These are phyloP conservation scores for Epichloe uncinata DNA, from an alignment of 2,329 filamentous ascomycete genomes.

Conservation along the genomic window DNA sequence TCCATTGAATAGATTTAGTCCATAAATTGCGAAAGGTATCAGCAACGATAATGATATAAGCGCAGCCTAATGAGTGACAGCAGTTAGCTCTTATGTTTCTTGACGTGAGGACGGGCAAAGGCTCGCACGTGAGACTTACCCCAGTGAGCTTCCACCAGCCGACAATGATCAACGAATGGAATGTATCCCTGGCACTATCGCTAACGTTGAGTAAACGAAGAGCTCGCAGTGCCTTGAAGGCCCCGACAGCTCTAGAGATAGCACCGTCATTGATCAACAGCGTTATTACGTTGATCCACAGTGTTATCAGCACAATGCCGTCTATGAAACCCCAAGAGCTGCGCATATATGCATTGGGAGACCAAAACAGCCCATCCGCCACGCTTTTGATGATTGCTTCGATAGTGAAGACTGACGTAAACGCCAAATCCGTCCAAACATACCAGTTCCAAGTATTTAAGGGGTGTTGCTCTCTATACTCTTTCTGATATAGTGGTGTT, in stretches of 20 bases:
- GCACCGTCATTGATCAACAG: constrained; percentile 69
- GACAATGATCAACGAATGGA: constrained; percentile 89
- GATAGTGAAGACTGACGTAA: constrained; percentile 71
- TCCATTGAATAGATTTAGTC: constrained; percentile 82
- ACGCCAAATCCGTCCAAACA: constrained; percentile 83
- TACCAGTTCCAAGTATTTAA: constrained; percentile 74
- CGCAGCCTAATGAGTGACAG: constrained; percentile 42
- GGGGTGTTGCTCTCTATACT: constrained; percentile 55
- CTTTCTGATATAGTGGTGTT: constrained; percentile 84
- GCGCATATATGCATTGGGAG: constrained; percentile 91
- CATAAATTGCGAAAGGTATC: constrained; percentile 94
- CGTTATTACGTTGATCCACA: constrained; percentile 90
- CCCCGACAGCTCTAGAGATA: constrained; percentile 81
- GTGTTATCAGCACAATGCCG: constrained; percentile 74
- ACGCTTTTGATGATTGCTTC: constrained; percentile 88
- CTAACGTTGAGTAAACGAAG: constrained; percentile 87
- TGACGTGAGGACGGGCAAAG: not conserved
- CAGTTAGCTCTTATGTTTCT: constrained; percentile 2
- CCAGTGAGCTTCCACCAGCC: constrained; percentile 91
- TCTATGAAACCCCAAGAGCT: constrained; percentile 97
- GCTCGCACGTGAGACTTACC: constrained; percentile 29
- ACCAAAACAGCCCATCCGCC: constrained; percentile 91
- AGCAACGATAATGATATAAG: constrained; percentile 90
- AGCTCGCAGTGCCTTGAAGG: constrained; percentile 92
- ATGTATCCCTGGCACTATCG: constrained; percentile 88